Conservation (phyloP, 2,329 filamentous ascomycete species). For the Penicillium crustosum region DNA sequence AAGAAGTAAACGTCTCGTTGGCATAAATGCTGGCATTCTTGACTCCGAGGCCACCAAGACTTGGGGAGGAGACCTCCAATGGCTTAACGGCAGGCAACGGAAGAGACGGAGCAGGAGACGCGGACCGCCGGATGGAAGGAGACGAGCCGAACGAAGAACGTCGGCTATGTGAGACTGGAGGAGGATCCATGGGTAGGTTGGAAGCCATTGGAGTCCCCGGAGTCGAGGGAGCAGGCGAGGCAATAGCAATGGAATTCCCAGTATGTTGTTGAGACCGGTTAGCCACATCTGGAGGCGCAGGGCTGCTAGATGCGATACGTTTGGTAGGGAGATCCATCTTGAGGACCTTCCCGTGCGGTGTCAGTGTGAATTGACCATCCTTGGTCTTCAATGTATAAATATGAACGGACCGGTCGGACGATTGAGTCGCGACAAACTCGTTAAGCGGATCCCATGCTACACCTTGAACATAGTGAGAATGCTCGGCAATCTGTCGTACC, state of each 20-base stretch:
- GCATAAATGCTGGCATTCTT: constrained; percentile 90
- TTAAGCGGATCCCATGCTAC: constrained; percentile 98
- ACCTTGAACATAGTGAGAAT: constrained; percentile 97
- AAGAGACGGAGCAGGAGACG: constrained; percentile 88
- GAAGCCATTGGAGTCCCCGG: constrained; percentile 91
- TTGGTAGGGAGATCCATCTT: constrained; percentile 92
- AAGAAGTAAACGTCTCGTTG: constrained; percentile 94
- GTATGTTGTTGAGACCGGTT: constrained; percentile 34
- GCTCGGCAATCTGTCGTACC: constrained; percentile 91
- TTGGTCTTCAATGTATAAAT: constrained; percentile 96
- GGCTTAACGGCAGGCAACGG: constrained; percentile 95
- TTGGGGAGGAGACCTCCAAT: constrained; percentile 81
- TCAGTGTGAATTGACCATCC: constrained; percentile 87
- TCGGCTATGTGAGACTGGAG: constrained; percentile 84
- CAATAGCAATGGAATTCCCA: constrained; percentile 54
- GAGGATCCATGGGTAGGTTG: constrained; percentile 93
- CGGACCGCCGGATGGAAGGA: constrained; percentile 77
- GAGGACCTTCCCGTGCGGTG: constrained; percentile 74
- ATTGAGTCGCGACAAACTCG: constrained; percentile 97
- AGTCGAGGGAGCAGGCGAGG: constrained; percentile 84
- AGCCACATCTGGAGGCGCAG: constrained; percentile 77
- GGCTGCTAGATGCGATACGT: constrained; percentile 86
- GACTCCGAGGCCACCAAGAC: constrained; percentile 61
- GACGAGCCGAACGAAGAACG: constrained; percentile 87
- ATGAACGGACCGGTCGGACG: constrained; percentile 95